phyloP scores from a whole-genome alignment of 2,329 filamentous ascomycete genomes.

The Neoarthrinium moseri region DNA sequence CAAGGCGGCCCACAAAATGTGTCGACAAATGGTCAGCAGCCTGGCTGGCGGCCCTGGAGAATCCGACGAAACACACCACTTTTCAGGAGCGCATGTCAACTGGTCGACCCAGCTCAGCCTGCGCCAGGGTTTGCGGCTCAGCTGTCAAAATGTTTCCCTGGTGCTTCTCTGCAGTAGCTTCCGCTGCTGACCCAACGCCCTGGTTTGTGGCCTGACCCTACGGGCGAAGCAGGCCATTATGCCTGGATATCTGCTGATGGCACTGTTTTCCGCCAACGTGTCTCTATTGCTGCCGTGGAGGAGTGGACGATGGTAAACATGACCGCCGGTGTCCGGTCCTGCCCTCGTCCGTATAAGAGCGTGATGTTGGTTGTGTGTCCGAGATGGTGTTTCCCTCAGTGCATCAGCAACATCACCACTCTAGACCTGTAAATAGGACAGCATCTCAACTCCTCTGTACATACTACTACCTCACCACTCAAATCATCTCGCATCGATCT shows the following conservation, averaged over 20 bases:
- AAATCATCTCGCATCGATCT: no score
- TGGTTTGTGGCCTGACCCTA: slow-evolving; percentile 5
- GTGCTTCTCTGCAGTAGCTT: not conserved
- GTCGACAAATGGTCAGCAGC: slow-evolving; percentile 5
- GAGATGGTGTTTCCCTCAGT: slow-evolving; percentile 4
- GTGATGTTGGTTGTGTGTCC: not conserved
- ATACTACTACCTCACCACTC: not conserved
- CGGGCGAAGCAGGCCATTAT: slow-evolving; percentile 1
- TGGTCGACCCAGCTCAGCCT: no score
- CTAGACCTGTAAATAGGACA: slow-evolving; percentile 4
- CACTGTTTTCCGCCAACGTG: not conserved
- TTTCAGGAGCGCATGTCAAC: not conserved
- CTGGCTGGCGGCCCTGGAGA: not conserved
- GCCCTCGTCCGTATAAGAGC: slow-evolving; percentile 6
- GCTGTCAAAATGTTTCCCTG: slow-evolving; percentile 1
- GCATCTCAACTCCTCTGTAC: slow-evolving; percentile 1
- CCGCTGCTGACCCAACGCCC: not conserved
- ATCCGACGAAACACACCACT: slow-evolving; percentile 11
- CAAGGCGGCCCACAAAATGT: slow-evolving; percentile 3
- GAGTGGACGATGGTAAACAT: not conserved
- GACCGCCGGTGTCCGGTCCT: slow-evolving; percentile 4
- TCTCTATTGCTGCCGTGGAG: not conserved
- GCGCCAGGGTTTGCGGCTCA: not conserved
- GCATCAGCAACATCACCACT: not conserved
- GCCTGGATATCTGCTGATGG: slow-evolving; percentile 1